Base-by-base conservation (phyloP, 371 early-diverging fungal species). In the Neoconidiobolus thromboides region DNA sequence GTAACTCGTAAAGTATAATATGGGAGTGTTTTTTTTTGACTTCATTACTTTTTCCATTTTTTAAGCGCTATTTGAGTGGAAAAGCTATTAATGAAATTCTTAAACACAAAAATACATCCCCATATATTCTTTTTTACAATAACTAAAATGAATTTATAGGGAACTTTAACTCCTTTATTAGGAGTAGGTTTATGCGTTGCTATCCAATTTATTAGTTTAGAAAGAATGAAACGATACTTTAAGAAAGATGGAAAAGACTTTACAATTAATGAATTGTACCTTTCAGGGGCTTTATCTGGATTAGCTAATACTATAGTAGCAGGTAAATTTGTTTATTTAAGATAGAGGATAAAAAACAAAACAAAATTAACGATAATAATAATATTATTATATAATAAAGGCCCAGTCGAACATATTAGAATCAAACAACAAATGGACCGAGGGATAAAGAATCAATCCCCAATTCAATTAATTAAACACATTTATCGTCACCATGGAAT, bases 381-480 rank as follows among this genome's bases (percentile, higher is more conserved):
- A 51, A 12, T 36, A 12, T 0, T 5, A 6, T 6, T 15, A 10
- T 55, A 40, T 38, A 10, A 12, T 6, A 7, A 54, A 63, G 72
- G 81, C 0, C 92, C 91, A 2, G 85, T 91, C 2, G 91, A 91
- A 67, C 86, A 82, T 61, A 87, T 85, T 62, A 76, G 86, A 67
- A 83, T 80, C 14, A 79, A 85, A 61, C 76, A 85, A 59, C 86
- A 86, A 65, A 82, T 84, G 5, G 85, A 86, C 68, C 79, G 76
- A 1, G 65, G 65, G 12, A 61, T 60, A 49, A 57, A 64, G 1
- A 64, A 1, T 61, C 85, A 86, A 68, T 85, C 86, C 0, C 82
- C 86, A 2, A 63, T 82, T 26, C 87, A 87, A 68, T 83, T 82
- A 60, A 77, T 86, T 54, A 68, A 69, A 40, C 73, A 89, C 66